Base-by-base conservation (phyloP, 306 rosid species). In the Quercus wislizeni region DNA sequence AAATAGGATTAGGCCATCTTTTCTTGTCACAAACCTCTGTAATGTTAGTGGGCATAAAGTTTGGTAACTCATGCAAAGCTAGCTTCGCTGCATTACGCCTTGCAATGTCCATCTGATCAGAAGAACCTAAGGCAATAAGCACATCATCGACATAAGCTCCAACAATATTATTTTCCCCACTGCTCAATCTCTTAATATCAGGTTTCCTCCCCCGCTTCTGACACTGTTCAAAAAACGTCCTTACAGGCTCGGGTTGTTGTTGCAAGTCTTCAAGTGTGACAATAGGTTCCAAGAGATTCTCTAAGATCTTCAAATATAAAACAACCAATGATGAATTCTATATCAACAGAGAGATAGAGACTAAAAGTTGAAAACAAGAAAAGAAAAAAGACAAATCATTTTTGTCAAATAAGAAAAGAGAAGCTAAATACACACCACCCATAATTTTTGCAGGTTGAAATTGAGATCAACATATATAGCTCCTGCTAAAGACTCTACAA, bases 11-110 rank as follows among this genome's bases (percentile, higher is more conserved):
- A 6, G 81, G 74, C 97, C 97, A 91, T 77, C 81, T 94, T 79
- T 81, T 91, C 83, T 59, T 79, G 74, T 55, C 74, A 67, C 94
- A 89, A 49, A 87, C 31, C 74, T 92, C 88, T 85, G 79, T 52
- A 55, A 28, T 14, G 20, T 12, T 61, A 28, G n/a, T 57, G 21
- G 85, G 67, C 65, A 83, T 64, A 1, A 17, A 55, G 7, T 46
- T 5, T 0, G 90, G 35, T 13, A 94, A 77, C 77, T 85, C 82
- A 54, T 2, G 54, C 65, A 94, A 73, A 49, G 97, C 98, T 38
- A 28, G 79, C 87, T 81, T 91, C 20, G 91, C 93, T 79, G 97
- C 98, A 73, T 88, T 76, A 19, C 88, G 90, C 87, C n/a, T 92
- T 13, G 98, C 91, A 75, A 87, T 77, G 38, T 3, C 38, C 69